A percentile compares a stretch with the other conserved stretches of the same genome.
Conservation (phyloP, 495 filamentous ascomycete species). For the Aspergillus sclerotioniger region DNA sequence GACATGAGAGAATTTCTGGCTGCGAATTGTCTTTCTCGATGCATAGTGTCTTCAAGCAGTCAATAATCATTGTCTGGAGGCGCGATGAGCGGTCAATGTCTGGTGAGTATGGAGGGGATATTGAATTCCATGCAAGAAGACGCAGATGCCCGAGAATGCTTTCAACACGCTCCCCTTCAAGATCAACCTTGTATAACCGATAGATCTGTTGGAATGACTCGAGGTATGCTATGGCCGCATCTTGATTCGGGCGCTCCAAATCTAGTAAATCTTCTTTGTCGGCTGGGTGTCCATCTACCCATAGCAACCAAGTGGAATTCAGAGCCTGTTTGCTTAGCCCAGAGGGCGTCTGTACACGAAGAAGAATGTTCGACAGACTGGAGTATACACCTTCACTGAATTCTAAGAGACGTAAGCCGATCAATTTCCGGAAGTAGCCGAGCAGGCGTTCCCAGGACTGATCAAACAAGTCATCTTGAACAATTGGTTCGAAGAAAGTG, state of each 20-base stretch:
- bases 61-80: slow-evolving; percentile 71
- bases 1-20: slow-evolving; percentile 61
- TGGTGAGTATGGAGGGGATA: slow-evolving; percentile 70
- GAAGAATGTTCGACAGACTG: slow-evolving; percentile 64
- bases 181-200: slow-evolving; percentile 64
- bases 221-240: slow-evolving; percentile 75
- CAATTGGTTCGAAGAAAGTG: slow-evolving; percentile 62
- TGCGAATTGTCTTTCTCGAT: slow-evolving; percentile 66
- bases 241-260: slow-evolving; percentile 61
- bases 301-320: slow-evolving; percentile 68
- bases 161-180: slow-evolving; percentile 58
- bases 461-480: slow-evolving; percentile 55
- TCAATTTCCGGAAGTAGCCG: slow-evolving; percentile 57
- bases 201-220: slow-evolving; percentile 75
- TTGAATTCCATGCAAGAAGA: slow-evolving; percentile 65
- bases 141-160: slow-evolving; percentile 52
- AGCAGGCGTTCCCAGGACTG: slow-evolving; percentile 69
- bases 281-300: slow-evolving; percentile 62
- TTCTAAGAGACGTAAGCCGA: slow-evolving; percentile 60
- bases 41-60: slow-evolving; percentile 68
- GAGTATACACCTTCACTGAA: slow-evolving; percentile 72
- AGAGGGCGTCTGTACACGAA: slow-evolving; percentile 44
- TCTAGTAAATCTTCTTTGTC: slow-evolving; percentile 45
- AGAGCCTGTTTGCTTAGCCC: slow-evolving; percentile 57
- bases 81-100: slow-evolving; percentile 83